These are phyloP conservation scores for Blastocrithidia nonstop DNA, from an alignment of 208 protist genomes.

Conservation along the genomic window DNA sequence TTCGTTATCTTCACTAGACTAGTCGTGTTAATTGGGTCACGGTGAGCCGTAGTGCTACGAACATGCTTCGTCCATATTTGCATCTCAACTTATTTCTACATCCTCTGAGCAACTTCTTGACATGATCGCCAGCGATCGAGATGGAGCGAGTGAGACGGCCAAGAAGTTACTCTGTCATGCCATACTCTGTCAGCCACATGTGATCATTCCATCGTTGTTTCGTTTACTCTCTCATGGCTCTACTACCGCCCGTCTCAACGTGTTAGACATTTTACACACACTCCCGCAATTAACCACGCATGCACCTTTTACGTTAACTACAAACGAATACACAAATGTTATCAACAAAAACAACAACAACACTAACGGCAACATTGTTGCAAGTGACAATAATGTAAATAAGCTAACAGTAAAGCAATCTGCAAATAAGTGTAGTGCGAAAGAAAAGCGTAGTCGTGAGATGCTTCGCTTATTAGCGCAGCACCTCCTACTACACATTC, in stretches of 20 bases:
- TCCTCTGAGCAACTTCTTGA: conserved; percentile 66
- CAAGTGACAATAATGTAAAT: background rate
- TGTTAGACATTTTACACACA: conserved; percentile 45
- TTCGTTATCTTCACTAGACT: conserved; percentile 11
- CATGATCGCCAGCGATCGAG: conserved; percentile 17
- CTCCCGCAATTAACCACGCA: conserved; percentile 24
- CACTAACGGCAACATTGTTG: background rate
- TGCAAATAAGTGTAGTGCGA: background rate
- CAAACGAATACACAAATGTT: background rate
- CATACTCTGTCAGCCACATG: conserved; percentile 37
- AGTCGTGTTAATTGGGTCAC: background rate
- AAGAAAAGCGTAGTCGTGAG: conserved; percentile 14
- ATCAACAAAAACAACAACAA: background rate
- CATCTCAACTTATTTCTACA: conserved; percentile 15
- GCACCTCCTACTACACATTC: conserved; percentile 48
- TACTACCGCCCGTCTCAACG: conserved; percentile 30
- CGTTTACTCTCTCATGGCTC: conserved; percentile 43
- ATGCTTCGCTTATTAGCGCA: conserved; percentile 49
- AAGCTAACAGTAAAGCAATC: background rate
- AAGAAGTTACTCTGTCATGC: conserved; percentile 48
- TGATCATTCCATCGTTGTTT: conserved; percentile 56
- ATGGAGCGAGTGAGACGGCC: conserved; percentile 29
- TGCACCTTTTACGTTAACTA: too few relatives aligned
- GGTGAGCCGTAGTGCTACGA: background rate
- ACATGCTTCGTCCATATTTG: too few relatives aligned